Evolutionary conservation across 2,329 filamentous ascomycete species (phyloP).

Genomic region (Seiridium cupressi): DNA sequence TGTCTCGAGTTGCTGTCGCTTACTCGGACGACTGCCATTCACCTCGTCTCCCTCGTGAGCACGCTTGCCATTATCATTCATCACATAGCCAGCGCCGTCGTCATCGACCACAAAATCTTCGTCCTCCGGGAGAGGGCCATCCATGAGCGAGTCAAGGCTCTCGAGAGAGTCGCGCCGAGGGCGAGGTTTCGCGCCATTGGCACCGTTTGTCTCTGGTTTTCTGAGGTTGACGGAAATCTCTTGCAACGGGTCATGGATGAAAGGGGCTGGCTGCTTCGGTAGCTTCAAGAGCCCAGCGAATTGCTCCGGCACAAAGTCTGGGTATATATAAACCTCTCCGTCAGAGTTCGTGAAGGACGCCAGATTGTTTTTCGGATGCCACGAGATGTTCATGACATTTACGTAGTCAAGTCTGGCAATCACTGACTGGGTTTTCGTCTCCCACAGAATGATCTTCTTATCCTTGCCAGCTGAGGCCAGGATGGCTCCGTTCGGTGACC

Average conservation of each 20-base stretch:
- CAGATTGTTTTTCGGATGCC: constrained; percentile 89
- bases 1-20: constrained; percentile 55
- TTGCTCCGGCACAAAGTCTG: constrained; percentile 63
- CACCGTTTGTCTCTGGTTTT: constrained; percentile 37
- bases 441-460: constrained; percentile 77
- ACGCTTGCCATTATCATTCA: constrained; percentile 52
- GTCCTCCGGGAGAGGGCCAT: constrained; percentile 52
- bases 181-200: constrained; percentile 53
- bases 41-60: constrained; percentile 52
- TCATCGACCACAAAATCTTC: constrained; percentile 94
- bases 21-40: constrained; percentile 40
- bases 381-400: constrained; percentile 81
- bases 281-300: constrained; percentile 56
- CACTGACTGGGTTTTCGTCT: constrained; percentile 81
- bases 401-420: constrained; percentile 76
- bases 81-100: constrained; percentile 85
- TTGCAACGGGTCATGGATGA: constrained; percentile 75
- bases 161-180: constrained; percentile 65
- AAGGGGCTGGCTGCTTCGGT: constrained; percentile 71
- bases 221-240: constrained; percentile 68
- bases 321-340: constrained; percentile 89
- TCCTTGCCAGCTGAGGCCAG: constrained; percentile 70
- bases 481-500: constrained; percentile 93
- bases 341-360: constrained; percentile 90
- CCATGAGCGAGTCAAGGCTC: constrained; percentile 81